Evolutionary conservation across 345 rosid species (phyloP).

Genomic region (Eucalyptus guilfoylei): DNA sequence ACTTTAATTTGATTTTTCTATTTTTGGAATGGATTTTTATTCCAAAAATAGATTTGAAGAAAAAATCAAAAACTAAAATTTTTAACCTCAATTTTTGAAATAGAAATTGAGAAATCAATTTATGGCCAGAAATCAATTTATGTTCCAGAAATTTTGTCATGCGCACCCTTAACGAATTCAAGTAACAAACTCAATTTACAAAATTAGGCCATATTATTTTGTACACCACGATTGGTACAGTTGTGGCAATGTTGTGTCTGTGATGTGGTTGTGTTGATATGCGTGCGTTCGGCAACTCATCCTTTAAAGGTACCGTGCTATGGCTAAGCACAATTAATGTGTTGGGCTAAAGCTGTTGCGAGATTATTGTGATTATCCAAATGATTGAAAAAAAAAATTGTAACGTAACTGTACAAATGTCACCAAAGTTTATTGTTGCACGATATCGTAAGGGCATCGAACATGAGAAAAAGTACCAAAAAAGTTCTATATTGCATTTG

Average conservation of each 20-base stretch:
- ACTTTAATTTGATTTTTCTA: too few species aligned
- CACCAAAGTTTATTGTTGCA: background rate
- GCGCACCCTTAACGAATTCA: background rate
- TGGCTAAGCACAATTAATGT: background rate
- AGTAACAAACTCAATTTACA: background rate
- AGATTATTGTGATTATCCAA: background rate
- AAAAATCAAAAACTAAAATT: too few species aligned
- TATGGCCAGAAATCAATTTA: too few species aligned
- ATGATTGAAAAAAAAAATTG: background rate
- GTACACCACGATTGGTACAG: background rate
- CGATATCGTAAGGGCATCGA: background rate
- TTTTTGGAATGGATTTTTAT: too few species aligned
- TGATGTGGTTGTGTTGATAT: background rate
- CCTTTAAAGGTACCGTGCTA: background rate
- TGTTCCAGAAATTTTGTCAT: too few species aligned
- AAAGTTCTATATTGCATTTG: too few species aligned
- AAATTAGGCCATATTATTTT: background rate
- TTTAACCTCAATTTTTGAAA: too few species aligned
- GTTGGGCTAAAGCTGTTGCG: fast-evolving
- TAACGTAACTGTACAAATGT: background rate
- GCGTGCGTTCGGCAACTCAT: background rate
- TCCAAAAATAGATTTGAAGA: too few species aligned
- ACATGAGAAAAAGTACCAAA: background rate
- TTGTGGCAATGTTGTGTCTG: background rate
- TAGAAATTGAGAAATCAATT: too few species aligned